Base-by-base conservation (phyloP, 768 basidiomycete genomes). In the Trametes cubensis region DNA sequence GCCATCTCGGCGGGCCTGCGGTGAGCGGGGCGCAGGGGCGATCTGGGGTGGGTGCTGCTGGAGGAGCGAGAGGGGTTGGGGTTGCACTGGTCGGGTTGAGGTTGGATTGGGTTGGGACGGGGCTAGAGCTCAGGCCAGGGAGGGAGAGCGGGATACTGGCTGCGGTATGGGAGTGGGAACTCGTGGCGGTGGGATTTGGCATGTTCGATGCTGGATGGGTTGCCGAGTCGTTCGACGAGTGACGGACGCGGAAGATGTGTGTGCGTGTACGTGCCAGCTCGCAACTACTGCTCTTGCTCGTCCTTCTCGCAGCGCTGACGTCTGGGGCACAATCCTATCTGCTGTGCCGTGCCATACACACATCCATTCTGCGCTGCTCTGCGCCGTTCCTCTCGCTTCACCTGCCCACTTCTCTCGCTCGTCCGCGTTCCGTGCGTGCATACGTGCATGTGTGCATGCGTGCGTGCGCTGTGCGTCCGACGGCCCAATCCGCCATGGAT, bases 1-100 rank as follows among this genome's bases (percentile, higher is more conserved):
- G 80, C 83, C 71, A 84, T 92, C 64, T 79, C 84, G 78, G 85
- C 75, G 69, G 81, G 75, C 69, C 73, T 80, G 66, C 71, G 71
- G 23, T 65, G 69, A 64, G 50, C 39, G 57, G 60, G 21, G 25
- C 18, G 25, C 21, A 47, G 54, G 41, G 39, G n/a, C 23, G 38
- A 25, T 40, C n/a, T 11, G 53, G 42, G 23, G 15, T 39, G 42
- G 46, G 56, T 30, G 45, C n/a, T 20, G 11, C n/a, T 20, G 11
- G 51, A 17, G 25, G 39, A 28, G 34, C 34, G 42, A 20, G 26
- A 25, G 51, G 30, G 25, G 46, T 21, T 11, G 39, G 39, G 39
- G 60, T 34, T 15, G 47, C 26, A 26, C n/a, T n/a, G n/a, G 54
- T 18, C 10, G 34, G 34, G 34, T 34, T 34, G 34, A 34, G 34